Base-by-base conservation (phyloP, 495 filamentous ascomycete species). In the Parmelia sp. region DNA sequence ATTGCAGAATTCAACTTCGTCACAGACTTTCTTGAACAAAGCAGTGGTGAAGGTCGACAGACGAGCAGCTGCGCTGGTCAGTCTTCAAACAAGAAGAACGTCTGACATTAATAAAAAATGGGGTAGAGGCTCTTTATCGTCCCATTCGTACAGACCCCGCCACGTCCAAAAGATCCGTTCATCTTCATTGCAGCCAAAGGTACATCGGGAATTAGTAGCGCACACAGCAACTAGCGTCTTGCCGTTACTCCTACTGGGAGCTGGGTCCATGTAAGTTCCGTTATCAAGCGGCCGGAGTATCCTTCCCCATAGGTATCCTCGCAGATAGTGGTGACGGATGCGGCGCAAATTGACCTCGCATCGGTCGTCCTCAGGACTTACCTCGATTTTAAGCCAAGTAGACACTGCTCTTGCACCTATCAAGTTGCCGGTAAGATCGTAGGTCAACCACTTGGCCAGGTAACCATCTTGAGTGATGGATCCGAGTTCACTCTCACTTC, bases 101-200 rank as follows among this genome's bases (percentile, higher is more conserved):
- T 36, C 35, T 36, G 4, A 10, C 35, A 36, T 36, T 36, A 10
- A 36, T 10, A 36, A 36, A 36, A 5, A 10, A 5, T 36, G n/a
- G 49, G 58, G 62, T 25, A 69, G 27, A 36, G 63, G 40, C 47
- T 57, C 60, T 40, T 6, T 58, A 25, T 23, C 53, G 40, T 69
- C 63, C 69, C 69, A 71, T 31, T 71, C 67, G 67, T 66, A 60
- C 15, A 71, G 47, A 49, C 64, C 58, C 15, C 44, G 33, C 69
- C 69, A 71, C 23, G 49, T 45, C 69, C 67, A 71, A 23, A 10
- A 15, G 11, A 55, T 40, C 23, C 17, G 15, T 21, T 61, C 44
- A 15, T 59, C 37, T 8, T 14, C 4, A 4, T 44, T 7, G n/a
- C n/a, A n/a, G n/a, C 40, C 17, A 21, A 21, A 21, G 17, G 15